These are phyloP conservation scores for Lachancea sp. DNA, from an alignment of 805 yeast genomes.

Conservation along the genomic window DNA sequence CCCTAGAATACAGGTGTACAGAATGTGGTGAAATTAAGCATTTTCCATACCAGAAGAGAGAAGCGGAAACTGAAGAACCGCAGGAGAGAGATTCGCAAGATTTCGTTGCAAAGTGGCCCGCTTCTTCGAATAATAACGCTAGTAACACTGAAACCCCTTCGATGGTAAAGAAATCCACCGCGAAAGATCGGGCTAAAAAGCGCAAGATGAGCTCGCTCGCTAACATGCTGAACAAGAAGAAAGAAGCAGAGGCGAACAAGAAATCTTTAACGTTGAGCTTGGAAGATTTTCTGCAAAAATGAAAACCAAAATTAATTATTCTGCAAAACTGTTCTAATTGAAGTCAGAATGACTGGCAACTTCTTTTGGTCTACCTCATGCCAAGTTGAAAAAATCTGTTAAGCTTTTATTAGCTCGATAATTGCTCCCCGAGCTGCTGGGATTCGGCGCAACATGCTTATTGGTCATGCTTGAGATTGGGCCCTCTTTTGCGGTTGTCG, in stretches of 20 bases:
- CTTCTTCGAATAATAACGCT: slow-evolving; percentile 1
- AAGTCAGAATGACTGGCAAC: no score
- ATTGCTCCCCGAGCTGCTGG: neutral
- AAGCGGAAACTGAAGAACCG: neutral
- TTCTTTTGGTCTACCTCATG: neutral
- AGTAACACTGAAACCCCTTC: neutral
- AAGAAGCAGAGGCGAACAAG: slow-evolving; percentile 32
- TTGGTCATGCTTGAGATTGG: slow-evolving; percentile 7
- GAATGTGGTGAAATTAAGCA: slow-evolving; percentile 22
- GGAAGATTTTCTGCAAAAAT: slow-evolving; percentile 42
- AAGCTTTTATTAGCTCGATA: slow-evolving; percentile 10
- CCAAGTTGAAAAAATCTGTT: slow-evolving; percentile 7
- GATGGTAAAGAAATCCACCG: slow-evolving; percentile 12
- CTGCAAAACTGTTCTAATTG: neutral
- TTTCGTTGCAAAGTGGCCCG: slow-evolving; percentile 28
- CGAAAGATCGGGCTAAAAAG: slow-evolving; percentile 41
- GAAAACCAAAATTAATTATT: slow-evolving; percentile 6
- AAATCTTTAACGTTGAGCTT: slow-evolving; percentile 38
- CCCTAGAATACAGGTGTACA: slow-evolving; percentile 26
- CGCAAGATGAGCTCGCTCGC: slow-evolving; percentile 41
- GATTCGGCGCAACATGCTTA: neutral
- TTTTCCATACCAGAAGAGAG: slow-evolving; percentile 11
- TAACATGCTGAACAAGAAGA: slow-evolving; percentile 38
- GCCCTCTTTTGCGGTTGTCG: slow-evolving; percentile 5
- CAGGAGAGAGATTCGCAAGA: neutral